Base-by-base conservation (phyloP, 352 stramenopile genomes). In the Globisporangium echinulatum region DNA sequence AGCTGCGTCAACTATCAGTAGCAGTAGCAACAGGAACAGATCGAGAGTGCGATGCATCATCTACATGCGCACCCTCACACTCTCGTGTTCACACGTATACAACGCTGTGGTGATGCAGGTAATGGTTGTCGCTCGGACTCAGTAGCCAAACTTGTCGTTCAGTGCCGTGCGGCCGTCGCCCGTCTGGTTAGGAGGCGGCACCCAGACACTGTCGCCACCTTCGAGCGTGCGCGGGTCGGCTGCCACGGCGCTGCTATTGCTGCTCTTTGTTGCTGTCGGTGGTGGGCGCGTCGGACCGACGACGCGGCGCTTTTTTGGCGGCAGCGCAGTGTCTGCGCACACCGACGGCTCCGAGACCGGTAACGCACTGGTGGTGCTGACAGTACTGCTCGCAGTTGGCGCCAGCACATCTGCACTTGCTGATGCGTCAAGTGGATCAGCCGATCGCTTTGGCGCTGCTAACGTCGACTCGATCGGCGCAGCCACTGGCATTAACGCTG, bases 141-240 rank as follows among this genome's bases (percentile, higher is more conserved):
- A 94, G 68, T 96, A 96, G 19, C 87, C 87, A 49, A 82, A 91
- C 63, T 94, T 94, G 59, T 90, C 79, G 54, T 96, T 96, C 7
- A 96, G 69, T 49, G 68, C 69, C 17, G 87, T 95, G 37, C 82
- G 75, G 7, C 86, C 86, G 61, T 96, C 85, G 38, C 87, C 86
- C n/a, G 72, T 85, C 70, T 96, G 87, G 51, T 87, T 86, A 25
- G 68, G 51, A 2, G 87, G 87, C 11, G 87, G 85, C 14, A 94
- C 71, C 85, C 86, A 96, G 54, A 85, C 72, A 5, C 71, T 68
- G 39, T 96, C 87, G 4, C 82, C 85, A 51, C 84, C 87, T 69
- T 94, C 82, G 37, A 91, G 61, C 10, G 72, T 61, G 48, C 44
- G 64, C n/a, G 49, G 7, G n/a, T 37, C n/a, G 5, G 25, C 8